Base-by-base conservation (phyloP, 2,329 filamentous ascomycete genomes). In the Didymella pinodella region DNA sequence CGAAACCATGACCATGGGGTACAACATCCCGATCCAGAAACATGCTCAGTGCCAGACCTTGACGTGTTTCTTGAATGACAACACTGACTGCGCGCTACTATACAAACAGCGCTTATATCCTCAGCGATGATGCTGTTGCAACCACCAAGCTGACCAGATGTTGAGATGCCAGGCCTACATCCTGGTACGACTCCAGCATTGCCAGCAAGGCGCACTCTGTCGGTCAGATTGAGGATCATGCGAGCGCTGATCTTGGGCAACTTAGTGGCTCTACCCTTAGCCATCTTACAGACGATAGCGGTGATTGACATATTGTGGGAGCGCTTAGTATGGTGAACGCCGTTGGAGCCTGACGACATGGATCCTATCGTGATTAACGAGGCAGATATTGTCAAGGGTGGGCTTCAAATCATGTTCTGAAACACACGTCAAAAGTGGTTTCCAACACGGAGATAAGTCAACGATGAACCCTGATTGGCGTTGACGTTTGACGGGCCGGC, bases 301-400 rank as follows among this genome's bases (percentile, higher is more conserved):
- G 45, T 52, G 52, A 49, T 65, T 61, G 60, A 57, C 54, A 44
- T 34, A 31, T 41, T 31, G 45, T 56, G 25, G 48, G 22, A 61
- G 53, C 62, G 50, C 53, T 50, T 59, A 65, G 45, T 49, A 52
- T 58, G 49, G 54, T 62, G 46, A 54, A 54, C 32, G 46, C 47
- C 51, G 54, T 61, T 57, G 59, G 48, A 55, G 57, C 57, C 54
- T 65, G 57, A 66, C 57, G 48, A 70, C 65, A 65, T 70, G 66
- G 70, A 67, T 51, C 67, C 63, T 68, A 68, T 72, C 58, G 58
- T 56, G 54, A 22, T 53, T 48, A 57, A 59, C 53, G 57, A 65
- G 54, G 61, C 65, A 58, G 48, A 40, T 59, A 43, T 44, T 53
- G 63, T 64, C 56, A 62, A 61, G 56, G 62, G 59, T 54, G 34